Conservation (phyloP, 2,329 filamentous ascomycete species). For the Phyllosticta citribraziliensis region DNA sequence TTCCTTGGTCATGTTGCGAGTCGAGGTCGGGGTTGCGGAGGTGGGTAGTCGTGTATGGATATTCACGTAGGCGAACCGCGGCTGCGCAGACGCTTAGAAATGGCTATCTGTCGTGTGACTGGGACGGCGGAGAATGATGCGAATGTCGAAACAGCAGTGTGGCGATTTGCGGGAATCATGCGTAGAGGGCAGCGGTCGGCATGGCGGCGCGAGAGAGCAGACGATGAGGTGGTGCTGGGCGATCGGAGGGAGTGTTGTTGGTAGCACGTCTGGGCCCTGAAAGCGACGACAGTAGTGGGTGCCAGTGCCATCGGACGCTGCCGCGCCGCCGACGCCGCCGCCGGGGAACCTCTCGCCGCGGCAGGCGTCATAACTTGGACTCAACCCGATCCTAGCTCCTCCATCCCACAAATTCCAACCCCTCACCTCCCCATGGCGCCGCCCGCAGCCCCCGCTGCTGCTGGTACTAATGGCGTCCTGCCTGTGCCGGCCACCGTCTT, state of each 20-base stretch:
- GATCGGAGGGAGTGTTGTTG: slow-evolving; percentile 6
- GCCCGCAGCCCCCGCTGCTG: slow-evolving; percentile 4
- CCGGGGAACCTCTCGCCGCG: neutral
- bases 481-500: slow-evolving; percentile 23
- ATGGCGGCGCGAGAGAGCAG: slow-evolving; percentile 7
- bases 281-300: neutral
- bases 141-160: slow-evolving; percentile 1
- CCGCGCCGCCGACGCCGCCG: neutral
- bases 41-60: neutral
- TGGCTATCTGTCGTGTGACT: slow-evolving; percentile 19
- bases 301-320: neutral
- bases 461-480: slow-evolving; percentile 29
- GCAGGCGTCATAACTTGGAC: slow-evolving; percentile 1
- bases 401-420: neutral
- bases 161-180: slow-evolving; percentile 10
- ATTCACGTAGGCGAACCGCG: neutral
- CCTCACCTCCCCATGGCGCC: slow-evolving; percentile 7
- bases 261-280: slow-evolving; percentile 5
- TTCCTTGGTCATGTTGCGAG: slow-evolving; percentile 36
- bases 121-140: slow-evolving; percentile 8
- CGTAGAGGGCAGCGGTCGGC: slow-evolving; percentile 5
- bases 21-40: neutral
- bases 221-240: neutral
- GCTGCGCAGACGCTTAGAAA: slow-evolving; percentile 9
- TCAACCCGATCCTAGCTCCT: slow-evolving; percentile 1